A percentile compares a stretch with the other conserved stretches of the same genome.
Evolutionary conservation across 352 stramenopile genomes (phyloP).

Genomic region (Phytopythium helicoides): DNA sequence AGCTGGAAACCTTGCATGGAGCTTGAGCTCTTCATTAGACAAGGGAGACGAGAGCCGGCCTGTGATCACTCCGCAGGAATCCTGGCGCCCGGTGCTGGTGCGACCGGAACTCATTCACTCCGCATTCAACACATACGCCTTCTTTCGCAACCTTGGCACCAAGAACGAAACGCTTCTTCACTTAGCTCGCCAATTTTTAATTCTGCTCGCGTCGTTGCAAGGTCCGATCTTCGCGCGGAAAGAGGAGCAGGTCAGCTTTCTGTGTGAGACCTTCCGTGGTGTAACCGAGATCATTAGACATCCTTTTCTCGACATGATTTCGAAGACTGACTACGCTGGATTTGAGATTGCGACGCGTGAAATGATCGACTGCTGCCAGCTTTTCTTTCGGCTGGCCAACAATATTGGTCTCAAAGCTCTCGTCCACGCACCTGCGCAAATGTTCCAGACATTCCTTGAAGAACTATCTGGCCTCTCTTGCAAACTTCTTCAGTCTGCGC

Average conservation of each 20-base stretch:
- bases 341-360: slow-evolving; percentile 76
- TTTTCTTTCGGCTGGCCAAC: slow-evolving; percentile 73
- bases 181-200: slow-evolving; percentile 72
- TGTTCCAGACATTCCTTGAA: slow-evolving; percentile 65
- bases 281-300: slow-evolving; percentile 62
- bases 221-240: slow-evolving; percentile 68
- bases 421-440: slow-evolving; percentile 29
- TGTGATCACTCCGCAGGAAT: slow-evolving; percentile 55
- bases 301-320: slow-evolving; percentile 72
- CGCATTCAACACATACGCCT: slow-evolving; percentile 85
- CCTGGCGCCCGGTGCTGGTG: slow-evolving; percentile 68
- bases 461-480: slow-evolving; percentile 68
- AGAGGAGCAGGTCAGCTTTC: slow-evolving; percentile 60
- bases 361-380: slow-evolving; percentile 81
- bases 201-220: slow-evolving; percentile 75
- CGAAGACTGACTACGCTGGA: slow-evolving; percentile 51
- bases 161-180: slow-evolving; percentile 76
- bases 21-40: slow-evolving; percentile 35
- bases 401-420: slow-evolving; percentile 68
- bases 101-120: slow-evolving; percentile 76
- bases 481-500: slow-evolving; percentile 63
- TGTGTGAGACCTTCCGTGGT: slow-evolving; percentile 67
- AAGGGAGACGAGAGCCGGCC: slow-evolving; percentile 31
- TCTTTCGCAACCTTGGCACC: slow-evolving; percentile 64
- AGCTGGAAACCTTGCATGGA: slow-evolving; percentile 70